These are phyloP conservation scores for Vicia villosa DNA, from an alignment of 306 rosid genomes.

Conservation along the genomic window DNA sequence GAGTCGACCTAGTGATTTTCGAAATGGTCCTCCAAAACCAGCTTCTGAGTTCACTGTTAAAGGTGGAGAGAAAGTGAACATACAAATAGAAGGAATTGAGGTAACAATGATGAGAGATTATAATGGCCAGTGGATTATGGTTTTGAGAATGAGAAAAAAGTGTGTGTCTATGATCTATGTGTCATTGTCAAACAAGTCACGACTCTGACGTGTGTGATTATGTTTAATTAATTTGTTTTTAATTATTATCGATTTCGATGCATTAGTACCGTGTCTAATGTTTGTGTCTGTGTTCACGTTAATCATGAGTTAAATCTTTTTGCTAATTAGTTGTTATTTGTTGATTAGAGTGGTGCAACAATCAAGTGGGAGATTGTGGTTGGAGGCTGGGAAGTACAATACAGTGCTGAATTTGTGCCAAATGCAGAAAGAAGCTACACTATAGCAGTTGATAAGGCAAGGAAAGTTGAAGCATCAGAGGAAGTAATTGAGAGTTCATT, in stretches of 20 bases:
- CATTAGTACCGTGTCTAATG: too few relatives aligned
- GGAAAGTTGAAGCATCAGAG: slow-evolving; percentile 60
- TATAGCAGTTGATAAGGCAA: slow-evolving; percentile 75
- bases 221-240: too few relatives aligned
- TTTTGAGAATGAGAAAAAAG: too few relatives aligned
- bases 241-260: too few relatives aligned
- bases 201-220: too few relatives aligned
- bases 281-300: too few relatives aligned
- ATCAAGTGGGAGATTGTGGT: slow-evolving; percentile 94
- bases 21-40: slow-evolving; percentile 83
- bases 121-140: not conserved
- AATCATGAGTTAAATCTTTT: too few relatives aligned
- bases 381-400: slow-evolving; percentile 95
- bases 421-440: slow-evolving; percentile 75
- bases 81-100: slow-evolving; percentile 97
- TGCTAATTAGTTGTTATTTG: not conserved
- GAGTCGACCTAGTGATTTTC: slow-evolving; percentile 67
- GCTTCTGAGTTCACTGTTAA: slow-evolving; percentile 92
- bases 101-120: slow-evolving; percentile 32
- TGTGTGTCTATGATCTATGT: too few relatives aligned
- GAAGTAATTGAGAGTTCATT: slow-evolving; percentile 84
- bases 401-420: slow-evolving; percentile 88
- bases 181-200: too few relatives aligned
- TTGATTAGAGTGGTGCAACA: slow-evolving; percentile 72
- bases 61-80: slow-evolving; percentile 95